phyloP scores from a whole-genome alignment of 345 rosid species.

The Chamaenerion angustifolium region DNA sequence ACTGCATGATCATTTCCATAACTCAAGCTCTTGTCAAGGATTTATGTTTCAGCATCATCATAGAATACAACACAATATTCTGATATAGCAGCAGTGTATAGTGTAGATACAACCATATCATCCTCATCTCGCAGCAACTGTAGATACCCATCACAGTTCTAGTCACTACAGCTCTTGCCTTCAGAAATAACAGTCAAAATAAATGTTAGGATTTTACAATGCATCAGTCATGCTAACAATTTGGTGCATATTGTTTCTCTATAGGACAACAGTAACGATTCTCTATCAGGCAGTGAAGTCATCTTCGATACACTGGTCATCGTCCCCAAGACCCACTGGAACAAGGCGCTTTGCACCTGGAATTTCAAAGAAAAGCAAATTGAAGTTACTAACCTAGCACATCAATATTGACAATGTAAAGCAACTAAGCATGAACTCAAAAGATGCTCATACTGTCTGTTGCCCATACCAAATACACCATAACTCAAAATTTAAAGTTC shows the following conservation, averaged over 20 bases:
- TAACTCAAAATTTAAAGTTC: conserved; percentile 53
- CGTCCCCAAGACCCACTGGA: conserved; percentile 79
- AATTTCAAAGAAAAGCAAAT: too few species aligned
- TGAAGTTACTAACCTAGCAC: too few species aligned
- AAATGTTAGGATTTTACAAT: background rate
- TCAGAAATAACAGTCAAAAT: conserved; percentile 7
- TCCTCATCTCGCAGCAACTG: conserved; percentile 68
- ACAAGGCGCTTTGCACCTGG: conserved; percentile 75
- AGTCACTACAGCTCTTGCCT: conserved; percentile 85
- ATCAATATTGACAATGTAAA: too few species aligned
- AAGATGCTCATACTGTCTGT: conserved; percentile 77
- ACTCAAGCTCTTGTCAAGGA: conserved; percentile 18
- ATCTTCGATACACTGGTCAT: conserved; percentile 91
- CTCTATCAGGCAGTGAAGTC: conserved; percentile 40
- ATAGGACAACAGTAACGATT: background rate
- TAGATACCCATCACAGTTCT: conserved; percentile 71
- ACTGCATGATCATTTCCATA: conserved; percentile 43
- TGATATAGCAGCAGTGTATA: conserved; percentile 74
- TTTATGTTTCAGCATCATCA: conserved; percentile 24
- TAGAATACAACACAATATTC: conserved; percentile 75
- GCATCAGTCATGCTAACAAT: background rate
- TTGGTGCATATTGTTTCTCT: background rate
- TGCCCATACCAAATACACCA: conserved; percentile 88
- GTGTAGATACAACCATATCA: conserved; percentile 54
- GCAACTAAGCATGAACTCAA: too few species aligned